phyloP scores from a whole-genome alignment of 176 grass and related monocot species.

The Aechmea fasciata region DNA sequence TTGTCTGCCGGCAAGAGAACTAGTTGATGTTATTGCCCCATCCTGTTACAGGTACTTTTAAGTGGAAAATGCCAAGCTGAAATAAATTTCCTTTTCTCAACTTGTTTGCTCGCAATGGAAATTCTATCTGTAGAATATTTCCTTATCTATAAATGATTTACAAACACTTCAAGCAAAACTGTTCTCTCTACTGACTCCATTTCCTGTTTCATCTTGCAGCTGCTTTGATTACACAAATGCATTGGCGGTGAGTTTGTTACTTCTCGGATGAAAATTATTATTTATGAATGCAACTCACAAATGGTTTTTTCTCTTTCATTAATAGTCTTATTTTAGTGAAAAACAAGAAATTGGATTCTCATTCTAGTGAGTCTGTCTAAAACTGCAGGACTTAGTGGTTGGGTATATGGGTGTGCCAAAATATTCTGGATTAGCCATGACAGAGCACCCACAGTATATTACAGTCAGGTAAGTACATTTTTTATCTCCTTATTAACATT shows the following conservation, averaged over 20 bases:
- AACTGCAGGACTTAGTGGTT: slow-evolving; percentile 88
- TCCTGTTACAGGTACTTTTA: slow-evolving; percentile 85
- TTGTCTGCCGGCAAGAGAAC: slow-evolving; percentile 84
- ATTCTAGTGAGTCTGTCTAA: background rate
- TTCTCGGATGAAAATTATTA: background rate
- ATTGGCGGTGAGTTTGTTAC: slow-evolving; percentile 61
- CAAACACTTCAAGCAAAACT: too few species aligned
- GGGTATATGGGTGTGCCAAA: slow-evolving; percentile 97
- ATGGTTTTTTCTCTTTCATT: slow-evolving; percentile 17
- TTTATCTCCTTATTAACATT: too few species aligned
- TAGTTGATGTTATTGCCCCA: slow-evolving; percentile 96
- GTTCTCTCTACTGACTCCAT: slow-evolving; percentile 5
- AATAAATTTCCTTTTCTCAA: too few species aligned
- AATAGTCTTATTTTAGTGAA: background rate
- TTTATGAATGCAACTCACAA: background rate
- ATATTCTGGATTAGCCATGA: slow-evolving; percentile 78
- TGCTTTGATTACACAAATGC: slow-evolving; percentile 99
- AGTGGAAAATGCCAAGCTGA: background rate
- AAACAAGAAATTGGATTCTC: too few species aligned
- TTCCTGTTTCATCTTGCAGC: slow-evolving; percentile 36
- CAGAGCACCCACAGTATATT: slow-evolving; percentile 90
- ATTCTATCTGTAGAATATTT: too few species aligned
- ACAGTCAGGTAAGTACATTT: slow-evolving; percentile 60
- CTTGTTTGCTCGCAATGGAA: too few species aligned
- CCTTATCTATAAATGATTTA: too few species aligned